phyloP scores from a whole-genome alignment of 345 rosid genomes.

The Erysimum cheiranthoides region DNA sequence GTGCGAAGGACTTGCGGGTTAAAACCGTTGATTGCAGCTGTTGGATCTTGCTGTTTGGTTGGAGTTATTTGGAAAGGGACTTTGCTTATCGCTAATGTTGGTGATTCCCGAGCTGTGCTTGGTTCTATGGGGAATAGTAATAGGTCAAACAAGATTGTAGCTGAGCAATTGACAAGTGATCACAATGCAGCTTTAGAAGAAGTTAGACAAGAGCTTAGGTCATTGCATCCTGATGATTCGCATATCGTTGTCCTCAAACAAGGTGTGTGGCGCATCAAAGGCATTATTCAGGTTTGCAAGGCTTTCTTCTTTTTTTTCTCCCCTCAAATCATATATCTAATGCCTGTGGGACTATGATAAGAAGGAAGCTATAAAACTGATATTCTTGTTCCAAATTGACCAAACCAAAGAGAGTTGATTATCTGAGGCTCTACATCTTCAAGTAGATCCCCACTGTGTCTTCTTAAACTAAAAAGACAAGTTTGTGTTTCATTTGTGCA shows the following conservation, averaged over 20 bases:
- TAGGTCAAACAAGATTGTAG: constrained; percentile 72
- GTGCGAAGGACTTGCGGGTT: constrained; percentile 70
- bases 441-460: not conserved
- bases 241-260: constrained; percentile 82
- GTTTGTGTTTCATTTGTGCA: constrained; percentile 37
- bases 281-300: constrained; percentile 88
- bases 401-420: not conserved
- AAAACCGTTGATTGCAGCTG: constrained; percentile 83
- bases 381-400: constrained; percentile 6
- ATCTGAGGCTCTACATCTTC: not conserved
- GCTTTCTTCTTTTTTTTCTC: constrained; percentile 15
- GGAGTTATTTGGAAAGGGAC: constrained; percentile 89
- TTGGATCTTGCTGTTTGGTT: constrained; percentile 92
- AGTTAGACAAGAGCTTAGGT: constrained; percentile 88
- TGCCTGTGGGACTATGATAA: not conserved
- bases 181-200: constrained; percentile 91
- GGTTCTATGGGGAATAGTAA: constrained; percentile 50
- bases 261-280: constrained; percentile 99
- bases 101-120: constrained; percentile 94
- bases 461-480: not conserved
- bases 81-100: constrained; percentile 82
- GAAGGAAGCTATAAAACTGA: not conserved
- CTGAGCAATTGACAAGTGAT: constrained; percentile 84
- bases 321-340: not conserved
- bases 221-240: constrained; percentile 84